These are phyloP conservation scores for Talaromyces sp. DNA, from an alignment of 2,329 filamentous ascomycete species.

Conservation along the genomic window DNA sequence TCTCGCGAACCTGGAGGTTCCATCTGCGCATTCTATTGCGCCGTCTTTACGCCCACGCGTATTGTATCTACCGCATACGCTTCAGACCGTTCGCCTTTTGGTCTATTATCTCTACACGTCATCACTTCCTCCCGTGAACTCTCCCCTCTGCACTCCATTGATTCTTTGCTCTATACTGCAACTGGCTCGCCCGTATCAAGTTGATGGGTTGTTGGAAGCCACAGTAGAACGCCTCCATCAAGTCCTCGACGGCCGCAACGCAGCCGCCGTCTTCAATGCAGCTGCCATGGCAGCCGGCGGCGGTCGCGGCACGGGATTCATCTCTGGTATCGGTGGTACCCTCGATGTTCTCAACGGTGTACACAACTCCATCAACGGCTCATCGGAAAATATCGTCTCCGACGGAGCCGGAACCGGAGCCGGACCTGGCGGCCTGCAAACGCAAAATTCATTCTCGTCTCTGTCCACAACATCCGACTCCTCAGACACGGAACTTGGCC, in stretches of 20 bases:
- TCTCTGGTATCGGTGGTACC: slow-evolving; percentile 51
- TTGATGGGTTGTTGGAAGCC: slow-evolving; percentile 88
- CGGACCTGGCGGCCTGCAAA: slow-evolving; percentile 24
- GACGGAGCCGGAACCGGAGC: not conserved
- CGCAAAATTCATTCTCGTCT: slow-evolving; percentile 16
- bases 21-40: slow-evolving; percentile 52
- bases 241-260: slow-evolving; percentile 86
- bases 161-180: slow-evolving; percentile 94
- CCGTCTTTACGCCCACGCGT: slow-evolving; percentile 71
- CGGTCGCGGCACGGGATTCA: slow-evolving; percentile 74
- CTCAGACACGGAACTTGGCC: slow-evolving; percentile 40
- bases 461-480: slow-evolving; percentile 34
- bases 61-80: slow-evolving; percentile 89
- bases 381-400: not conserved
- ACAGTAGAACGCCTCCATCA: slow-evolving; percentile 88
- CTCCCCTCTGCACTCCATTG: slow-evolving; percentile 83
- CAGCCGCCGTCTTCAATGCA: slow-evolving; percentile 95
- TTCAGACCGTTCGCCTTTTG: slow-evolving; percentile 81
- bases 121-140: slow-evolving; percentile 71
- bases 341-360: slow-evolving; percentile 42
- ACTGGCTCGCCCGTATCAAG: slow-evolving; percentile 84
- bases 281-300: slow-evolving; percentile 97
- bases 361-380: slow-evolving; percentile 25
- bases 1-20: slow-evolving; percentile 48
- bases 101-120: slow-evolving; percentile 94